Conservation (phyloP, 2,329 filamentous ascomycete genomes). For the Fusarium chlamydosporum region DNA sequence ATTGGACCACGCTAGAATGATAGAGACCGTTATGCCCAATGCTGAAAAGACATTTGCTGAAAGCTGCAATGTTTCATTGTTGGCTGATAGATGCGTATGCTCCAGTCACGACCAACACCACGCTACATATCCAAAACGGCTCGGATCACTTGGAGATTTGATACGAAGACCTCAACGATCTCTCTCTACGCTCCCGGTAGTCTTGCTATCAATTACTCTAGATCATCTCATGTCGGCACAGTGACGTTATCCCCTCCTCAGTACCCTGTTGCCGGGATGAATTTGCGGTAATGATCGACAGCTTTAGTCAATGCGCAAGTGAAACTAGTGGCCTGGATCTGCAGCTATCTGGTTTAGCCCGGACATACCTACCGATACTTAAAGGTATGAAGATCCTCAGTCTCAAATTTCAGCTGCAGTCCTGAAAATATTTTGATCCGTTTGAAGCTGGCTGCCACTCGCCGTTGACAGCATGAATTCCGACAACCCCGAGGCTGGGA, state of each 20-base stretch:
- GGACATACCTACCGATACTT: background rate
- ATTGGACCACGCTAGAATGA: too few species aligned
- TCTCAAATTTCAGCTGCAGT: too few species aligned
- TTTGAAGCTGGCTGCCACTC: accelerated
- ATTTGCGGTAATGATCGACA: constrained; percentile 1
- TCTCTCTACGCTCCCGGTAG: background rate
- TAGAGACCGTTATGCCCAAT: background rate
- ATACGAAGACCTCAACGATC: background rate
- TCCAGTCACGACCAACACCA: too few species aligned
- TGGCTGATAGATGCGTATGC: too few species aligned
- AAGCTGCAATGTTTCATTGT: background rate
- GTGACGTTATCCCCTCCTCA: background rate
- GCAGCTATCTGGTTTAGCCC: background rate
- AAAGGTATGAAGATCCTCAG: background rate
- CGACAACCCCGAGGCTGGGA: background rate
- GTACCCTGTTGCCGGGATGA: background rate
- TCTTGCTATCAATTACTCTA: too few species aligned
- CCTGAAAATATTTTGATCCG: too few species aligned
- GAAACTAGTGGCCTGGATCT: background rate
- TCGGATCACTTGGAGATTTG: too few species aligned
- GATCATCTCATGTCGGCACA: too few species aligned
- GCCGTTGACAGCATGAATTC: background rate
- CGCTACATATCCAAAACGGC: too few species aligned
- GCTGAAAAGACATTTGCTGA: background rate
- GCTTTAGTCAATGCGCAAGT: background rate